These are phyloP conservation scores for Huiozyma sinensis DNA, from an alignment of 805 yeast species.

Conservation along the genomic window DNA sequence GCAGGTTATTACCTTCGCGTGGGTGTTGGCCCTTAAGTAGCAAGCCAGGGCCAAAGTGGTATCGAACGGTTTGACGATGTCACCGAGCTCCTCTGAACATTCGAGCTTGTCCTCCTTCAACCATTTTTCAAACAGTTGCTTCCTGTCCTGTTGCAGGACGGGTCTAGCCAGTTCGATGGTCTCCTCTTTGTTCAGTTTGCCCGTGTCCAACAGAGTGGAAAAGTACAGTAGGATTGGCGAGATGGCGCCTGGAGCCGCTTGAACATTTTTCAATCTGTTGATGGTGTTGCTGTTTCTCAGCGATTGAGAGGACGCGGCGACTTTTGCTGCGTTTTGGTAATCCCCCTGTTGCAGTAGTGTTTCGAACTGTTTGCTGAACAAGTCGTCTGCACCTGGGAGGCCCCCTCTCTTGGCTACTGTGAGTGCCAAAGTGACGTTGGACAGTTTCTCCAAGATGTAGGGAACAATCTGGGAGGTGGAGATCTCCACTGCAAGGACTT, in stretches of 20 bases:
- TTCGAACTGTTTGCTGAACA: constrained; percentile 87
- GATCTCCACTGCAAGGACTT: constrained; percentile 85
- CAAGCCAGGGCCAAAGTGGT: constrained; percentile 81
- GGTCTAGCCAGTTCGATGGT: constrained; percentile 92
- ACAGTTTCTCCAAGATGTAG: constrained; percentile 74
- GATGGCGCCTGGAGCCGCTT: constrained; percentile 87
- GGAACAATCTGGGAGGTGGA: constrained; percentile 79
- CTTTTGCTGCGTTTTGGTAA: constrained; percentile 86
- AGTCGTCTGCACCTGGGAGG: constrained; percentile 90
- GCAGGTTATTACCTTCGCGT: constrained; percentile 81
- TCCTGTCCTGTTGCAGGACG: constrained; percentile 88
- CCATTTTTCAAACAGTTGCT: constrained; percentile 91
- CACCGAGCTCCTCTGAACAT: constrained; percentile 95
- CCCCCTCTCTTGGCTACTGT: constrained; percentile 91
- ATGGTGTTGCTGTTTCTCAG: constrained; percentile 92
- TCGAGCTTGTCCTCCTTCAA: constrained; percentile 89
- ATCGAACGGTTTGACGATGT: constrained; percentile 82
- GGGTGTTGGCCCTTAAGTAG: constrained; percentile 71
- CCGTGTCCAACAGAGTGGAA: constrained; percentile 83
- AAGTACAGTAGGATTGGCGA: constrained; percentile 92
- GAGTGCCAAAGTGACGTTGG: constrained; percentile 79
- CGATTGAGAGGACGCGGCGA: constrained; percentile 90
- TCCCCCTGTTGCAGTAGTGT: constrained; percentile 74
- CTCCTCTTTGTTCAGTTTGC: constrained; percentile 84
- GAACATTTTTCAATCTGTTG: constrained; percentile 79